A percentile compares a stretch with the other conserved stretches of the same genome.
Evolutionary conservation across 2,329 filamentous ascomycete genomes (phyloP).

Genomic region (Clonostachys solani): DNA sequence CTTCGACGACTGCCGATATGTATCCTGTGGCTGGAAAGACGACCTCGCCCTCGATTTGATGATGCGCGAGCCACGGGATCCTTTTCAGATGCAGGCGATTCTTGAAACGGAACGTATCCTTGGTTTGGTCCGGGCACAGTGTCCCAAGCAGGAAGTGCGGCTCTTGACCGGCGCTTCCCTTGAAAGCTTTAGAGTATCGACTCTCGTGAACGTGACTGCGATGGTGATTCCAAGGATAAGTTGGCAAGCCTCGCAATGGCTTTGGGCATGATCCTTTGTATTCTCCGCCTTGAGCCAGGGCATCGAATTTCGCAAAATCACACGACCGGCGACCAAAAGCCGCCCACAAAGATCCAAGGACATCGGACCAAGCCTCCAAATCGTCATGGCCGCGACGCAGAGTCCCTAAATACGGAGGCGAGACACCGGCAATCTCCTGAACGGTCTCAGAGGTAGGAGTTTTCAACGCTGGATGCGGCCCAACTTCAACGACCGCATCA

Average conservation of each 20-base stretch:
- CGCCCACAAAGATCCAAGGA: constrained; percentile 10
- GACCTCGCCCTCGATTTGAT: constrained; percentile 45
- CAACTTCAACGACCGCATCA: constrained; percentile 27
- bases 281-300: too few species aligned
- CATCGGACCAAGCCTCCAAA: constrained; percentile 6
- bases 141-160: too few species aligned
- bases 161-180: constrained; percentile 16
- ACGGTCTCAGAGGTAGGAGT: constrained; percentile 37
- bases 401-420: constrained; percentile 17
- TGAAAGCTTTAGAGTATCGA: constrained; percentile 12
- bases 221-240: too few species aligned
- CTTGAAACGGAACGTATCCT: too few species aligned
- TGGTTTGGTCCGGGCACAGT: too few species aligned
- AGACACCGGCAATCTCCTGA: constrained; percentile 30
- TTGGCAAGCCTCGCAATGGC: too few species aligned
- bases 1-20: constrained; percentile 36
- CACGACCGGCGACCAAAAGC: too few species aligned
- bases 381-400: constrained; percentile 10
- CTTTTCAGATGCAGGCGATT: constrained; percentile 40
- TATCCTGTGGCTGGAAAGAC: constrained; percentile 41
- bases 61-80: constrained; percentile 51
- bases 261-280: too few species aligned
- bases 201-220: too few species aligned
- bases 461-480: constrained; percentile 41
- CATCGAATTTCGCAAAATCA: too few species aligned